These are phyloP conservation scores for Berkeleyomyces basicola DNA, from an alignment of 2,329 filamentous ascomycete species.

Conservation along the genomic window DNA sequence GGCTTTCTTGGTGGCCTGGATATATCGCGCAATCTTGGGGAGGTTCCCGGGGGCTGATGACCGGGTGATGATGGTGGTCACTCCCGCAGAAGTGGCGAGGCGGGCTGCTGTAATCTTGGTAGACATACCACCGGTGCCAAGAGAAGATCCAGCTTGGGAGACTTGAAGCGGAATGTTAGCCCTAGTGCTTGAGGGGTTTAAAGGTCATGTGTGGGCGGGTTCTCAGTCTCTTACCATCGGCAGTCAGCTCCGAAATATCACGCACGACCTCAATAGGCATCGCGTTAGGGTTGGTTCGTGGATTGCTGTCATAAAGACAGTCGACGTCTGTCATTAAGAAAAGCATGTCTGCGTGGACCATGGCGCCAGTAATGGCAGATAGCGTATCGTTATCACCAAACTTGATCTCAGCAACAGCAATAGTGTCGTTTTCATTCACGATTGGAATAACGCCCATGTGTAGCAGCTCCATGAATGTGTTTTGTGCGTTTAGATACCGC, in stretches of 20 bases:
- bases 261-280: conserved; percentile 82
- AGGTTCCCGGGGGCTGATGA: conserved; percentile 93
- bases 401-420: conserved; percentile 96
- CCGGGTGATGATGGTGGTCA: conserved; percentile 88
- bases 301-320: conserved; percentile 93
- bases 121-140: conserved; percentile 93
- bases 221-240: conserved; percentile 43
- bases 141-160: conserved; percentile 69
- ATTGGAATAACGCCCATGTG: conserved; percentile 96
- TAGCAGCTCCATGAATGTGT: conserved; percentile 77
- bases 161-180: conserved; percentile 31
- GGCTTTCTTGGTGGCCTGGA: conserved; percentile 36
- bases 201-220: not conserved
- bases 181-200: not conserved
- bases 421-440: conserved; percentile 95
- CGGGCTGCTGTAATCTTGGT: conserved; percentile 93
- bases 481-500: conserved; percentile 91
- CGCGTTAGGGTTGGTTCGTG: conserved; percentile 68
- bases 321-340: conserved; percentile 99
- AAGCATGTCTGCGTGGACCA: conserved; percentile 91
- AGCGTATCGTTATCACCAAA: conserved; percentile 98
- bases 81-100: conserved; percentile 81
- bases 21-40: conserved; percentile 65
- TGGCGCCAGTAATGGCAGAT: conserved; percentile 88
- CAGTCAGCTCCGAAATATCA: conserved; percentile 66